These are phyloP conservation scores for Exophiala alcalophila DNA, from an alignment of 2,329 filamentous ascomycete genomes.

Conservation along the genomic window DNA sequence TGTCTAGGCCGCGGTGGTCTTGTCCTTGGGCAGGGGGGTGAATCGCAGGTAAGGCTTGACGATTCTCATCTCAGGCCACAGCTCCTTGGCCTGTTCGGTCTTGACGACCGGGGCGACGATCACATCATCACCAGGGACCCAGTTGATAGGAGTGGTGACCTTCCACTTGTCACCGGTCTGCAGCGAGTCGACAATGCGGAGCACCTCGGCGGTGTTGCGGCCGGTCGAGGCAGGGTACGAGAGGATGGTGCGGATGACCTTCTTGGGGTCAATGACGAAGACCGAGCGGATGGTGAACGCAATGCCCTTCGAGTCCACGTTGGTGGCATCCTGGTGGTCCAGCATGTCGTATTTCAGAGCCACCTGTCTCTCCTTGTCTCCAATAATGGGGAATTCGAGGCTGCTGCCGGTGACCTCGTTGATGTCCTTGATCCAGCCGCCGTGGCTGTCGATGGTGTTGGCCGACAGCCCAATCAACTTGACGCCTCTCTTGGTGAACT, in stretches of 20 bases:
- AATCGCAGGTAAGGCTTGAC: conserved; percentile 62
- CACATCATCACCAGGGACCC: conserved; percentile 57
- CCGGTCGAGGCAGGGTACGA: conserved; percentile 62
- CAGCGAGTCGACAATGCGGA: conserved; percentile 57
- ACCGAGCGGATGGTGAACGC: conserved; percentile 65
- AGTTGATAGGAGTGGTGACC: conserved; percentile 62
- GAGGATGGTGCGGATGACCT: conserved; percentile 61
- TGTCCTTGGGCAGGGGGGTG: conserved; percentile 58
- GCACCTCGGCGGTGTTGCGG: conserved; percentile 56
- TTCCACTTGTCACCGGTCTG: conserved; percentile 60
- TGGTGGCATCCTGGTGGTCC: conserved; percentile 42
- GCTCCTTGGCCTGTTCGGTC: conserved; percentile 57
- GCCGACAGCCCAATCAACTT: conserved; percentile 61
- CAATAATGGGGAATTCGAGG: conserved; percentile 45
- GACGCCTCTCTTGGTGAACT: conserved; percentile 60
- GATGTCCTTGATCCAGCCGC: conserved; percentile 55
- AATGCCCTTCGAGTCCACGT: conserved; percentile 46
- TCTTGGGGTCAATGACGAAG: conserved; percentile 64
- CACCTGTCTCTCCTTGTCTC: conserved; percentile 43
- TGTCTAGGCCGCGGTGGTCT: conserved; percentile 46
- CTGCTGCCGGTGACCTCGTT: conserved; percentile 40
- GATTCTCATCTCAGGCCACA: conserved; percentile 59
- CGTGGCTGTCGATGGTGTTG: conserved; percentile 57
- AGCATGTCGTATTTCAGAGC: conserved; percentile 44
- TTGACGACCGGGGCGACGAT: conserved; percentile 60